phyloP scores from a whole-genome alignment of 805 yeast genomes.

The Saccharomyces cerevisiae region DNA sequence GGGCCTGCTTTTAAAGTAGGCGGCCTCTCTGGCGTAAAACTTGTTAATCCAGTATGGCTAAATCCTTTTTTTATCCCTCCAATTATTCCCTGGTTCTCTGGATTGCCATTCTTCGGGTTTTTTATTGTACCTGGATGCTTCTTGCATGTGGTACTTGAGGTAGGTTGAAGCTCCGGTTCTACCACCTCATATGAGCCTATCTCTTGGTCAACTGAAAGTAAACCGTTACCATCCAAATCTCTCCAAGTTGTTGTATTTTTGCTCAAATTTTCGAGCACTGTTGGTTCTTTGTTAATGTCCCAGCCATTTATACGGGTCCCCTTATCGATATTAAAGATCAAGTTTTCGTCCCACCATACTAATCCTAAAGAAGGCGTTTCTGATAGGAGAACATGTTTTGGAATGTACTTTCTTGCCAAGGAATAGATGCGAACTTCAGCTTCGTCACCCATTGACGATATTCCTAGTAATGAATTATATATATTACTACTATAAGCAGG shows the following conservation, averaged over 20 bases:
- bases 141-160: background rate
- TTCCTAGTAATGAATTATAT: slow-evolving; percentile 59
- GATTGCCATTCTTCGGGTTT: background rate
- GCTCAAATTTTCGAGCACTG: slow-evolving; percentile 23
- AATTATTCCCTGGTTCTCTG: background rate
- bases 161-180: slow-evolving; percentile 1
- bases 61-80: slow-evolving; percentile 12
- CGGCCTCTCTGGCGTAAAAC: slow-evolving; percentile 12
- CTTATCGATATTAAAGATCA: slow-evolving; percentile 29
- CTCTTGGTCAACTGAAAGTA: slow-evolving; percentile 24
- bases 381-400: slow-evolving; percentile 39
- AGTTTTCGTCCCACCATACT: slow-evolving; percentile 31
- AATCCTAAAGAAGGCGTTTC: slow-evolving; percentile 27
- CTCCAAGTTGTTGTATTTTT: slow-evolving; percentile 28
- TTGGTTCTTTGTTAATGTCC: slow-evolving; percentile 27
- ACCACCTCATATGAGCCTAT: slow-evolving; percentile 17
- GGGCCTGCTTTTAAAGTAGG: slow-evolving; percentile 7
- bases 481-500: slow-evolving; percentile 31
- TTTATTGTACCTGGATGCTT: background rate
- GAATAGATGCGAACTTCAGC: slow-evolving; percentile 63
- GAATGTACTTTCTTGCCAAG: slow-evolving; percentile 62
- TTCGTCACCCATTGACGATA: slow-evolving; percentile 63
- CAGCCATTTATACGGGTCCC: slow-evolving; percentile 28
- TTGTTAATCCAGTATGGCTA: slow-evolving; percentile 12
- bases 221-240: slow-evolving; percentile 31